phyloP scores from a whole-genome alignment of 2,329 filamentous ascomycete species.

The Ceratocystis albifundus region DNA sequence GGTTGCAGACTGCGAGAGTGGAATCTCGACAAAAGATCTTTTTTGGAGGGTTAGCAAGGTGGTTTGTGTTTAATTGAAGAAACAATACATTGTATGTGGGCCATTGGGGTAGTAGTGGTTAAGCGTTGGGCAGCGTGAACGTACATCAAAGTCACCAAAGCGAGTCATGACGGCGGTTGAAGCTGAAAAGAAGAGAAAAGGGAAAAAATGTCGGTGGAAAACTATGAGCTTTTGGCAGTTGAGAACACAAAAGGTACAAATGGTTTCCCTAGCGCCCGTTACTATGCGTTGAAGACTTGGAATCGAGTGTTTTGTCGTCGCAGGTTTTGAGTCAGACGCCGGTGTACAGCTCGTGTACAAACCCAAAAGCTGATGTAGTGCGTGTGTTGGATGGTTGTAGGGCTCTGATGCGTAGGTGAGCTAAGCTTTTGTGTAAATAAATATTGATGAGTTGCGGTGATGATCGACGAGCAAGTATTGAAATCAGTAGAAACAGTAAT shows the following conservation, averaged over 20 bases:
- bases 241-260: too few relatives aligned
- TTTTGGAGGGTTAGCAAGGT: conserved; percentile 24
- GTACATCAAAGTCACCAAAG: conserved; percentile 51
- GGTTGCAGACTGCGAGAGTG: conserved; percentile 72
- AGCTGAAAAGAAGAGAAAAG: background rate
- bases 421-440: background rate
- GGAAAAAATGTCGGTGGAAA: too few relatives aligned
- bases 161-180: conserved; percentile 32
- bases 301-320: too few relatives aligned
- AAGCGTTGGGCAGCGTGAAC: conserved; percentile 21
- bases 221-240: background rate
- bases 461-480: background rate
- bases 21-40: conserved; percentile 76
- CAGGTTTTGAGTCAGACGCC: background rate
- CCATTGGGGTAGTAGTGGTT: background rate
- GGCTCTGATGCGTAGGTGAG: background rate
- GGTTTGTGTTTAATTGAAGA: background rate
- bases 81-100: too few relatives aligned
- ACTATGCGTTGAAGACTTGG: too few relatives aligned
- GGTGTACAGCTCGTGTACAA: background rate
- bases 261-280: too few relatives aligned
- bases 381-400: background rate
- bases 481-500: background rate
- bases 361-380: too few relatives aligned
- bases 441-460: background rate